Conservation (phyloP, 495 filamentous ascomycete species). For the Talaromyces adpressus region DNA sequence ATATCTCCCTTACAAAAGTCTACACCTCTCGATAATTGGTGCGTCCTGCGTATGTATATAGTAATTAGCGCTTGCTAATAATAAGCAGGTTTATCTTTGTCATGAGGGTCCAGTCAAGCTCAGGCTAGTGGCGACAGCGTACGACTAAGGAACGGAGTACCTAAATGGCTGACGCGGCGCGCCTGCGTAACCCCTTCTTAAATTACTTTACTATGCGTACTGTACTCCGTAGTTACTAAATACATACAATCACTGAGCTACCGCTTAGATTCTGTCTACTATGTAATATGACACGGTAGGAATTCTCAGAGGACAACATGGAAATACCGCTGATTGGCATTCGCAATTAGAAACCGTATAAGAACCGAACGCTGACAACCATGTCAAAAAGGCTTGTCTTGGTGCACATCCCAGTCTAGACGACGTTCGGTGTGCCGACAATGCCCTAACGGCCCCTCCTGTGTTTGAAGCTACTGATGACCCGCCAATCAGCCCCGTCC, state of each 20-base stretch:
- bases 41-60: background rate
- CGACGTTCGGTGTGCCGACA: background rate
- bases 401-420: background rate
- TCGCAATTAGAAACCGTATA: background rate
- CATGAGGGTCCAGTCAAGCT: background rate
- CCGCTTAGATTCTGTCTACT: background rate
- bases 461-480: background rate
- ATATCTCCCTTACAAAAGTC: background rate
- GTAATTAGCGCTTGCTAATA: background rate
- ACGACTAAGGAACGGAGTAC: background rate
- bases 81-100: background rate
- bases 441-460: background rate
- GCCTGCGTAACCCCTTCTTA: background rate
- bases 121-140: background rate
- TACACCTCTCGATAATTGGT: background rate
- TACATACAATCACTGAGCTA: background rate
- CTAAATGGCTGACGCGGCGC: background rate
- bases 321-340: too few species aligned
- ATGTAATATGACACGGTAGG: too few species aligned
- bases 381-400: background rate
- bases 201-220: background rate
- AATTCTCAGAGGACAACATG: background rate
- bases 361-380: background rate
- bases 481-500: background rate
- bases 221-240: too few species aligned